Conservation (phyloP, 495 filamentous ascomycete species). For the Penicillium soppii region DNA sequence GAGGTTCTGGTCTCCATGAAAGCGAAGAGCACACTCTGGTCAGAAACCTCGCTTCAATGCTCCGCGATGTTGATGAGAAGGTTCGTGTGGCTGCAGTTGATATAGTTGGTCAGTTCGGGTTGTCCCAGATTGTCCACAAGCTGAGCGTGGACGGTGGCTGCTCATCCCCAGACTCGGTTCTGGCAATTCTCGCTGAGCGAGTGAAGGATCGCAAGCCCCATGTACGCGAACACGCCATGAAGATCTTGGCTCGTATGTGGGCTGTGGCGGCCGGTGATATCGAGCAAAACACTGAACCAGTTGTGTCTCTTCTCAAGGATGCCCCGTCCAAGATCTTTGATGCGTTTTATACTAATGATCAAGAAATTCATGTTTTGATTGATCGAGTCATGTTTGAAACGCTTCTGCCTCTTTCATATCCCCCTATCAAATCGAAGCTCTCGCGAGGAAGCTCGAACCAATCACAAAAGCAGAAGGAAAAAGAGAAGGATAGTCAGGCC, state of each 20-base stretch:
- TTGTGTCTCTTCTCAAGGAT: conserved; percentile 67
- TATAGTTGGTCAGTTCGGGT: conserved; percentile 72
- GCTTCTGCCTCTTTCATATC: conserved; percentile 81
- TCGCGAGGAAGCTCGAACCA: conserved; percentile 57
- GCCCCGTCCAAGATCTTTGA: conserved; percentile 86
- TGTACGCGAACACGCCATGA: conserved; percentile 84
- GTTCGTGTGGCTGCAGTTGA: conserved; percentile 86
- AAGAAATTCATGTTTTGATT: conserved; percentile 77
- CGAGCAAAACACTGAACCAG: conserved; percentile 73
- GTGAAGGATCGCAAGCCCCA: conserved; percentile 81
- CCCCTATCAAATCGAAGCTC: conserved; percentile 71
- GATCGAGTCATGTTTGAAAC: conserved; percentile 85
- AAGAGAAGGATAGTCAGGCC: conserved; percentile 40
- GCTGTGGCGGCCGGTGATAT: conserved; percentile 87
- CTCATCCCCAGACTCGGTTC: conserved; percentile 63
- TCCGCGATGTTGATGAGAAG: conserved; percentile 85
- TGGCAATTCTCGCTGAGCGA: conserved; percentile 80
- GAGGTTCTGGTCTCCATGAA: conserved; percentile 76
- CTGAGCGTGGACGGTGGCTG: conserved; percentile 73
- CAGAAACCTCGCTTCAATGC: conserved; percentile 70
- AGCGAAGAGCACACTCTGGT: conserved; percentile 74
- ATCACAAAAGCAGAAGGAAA: conserved; percentile 58
- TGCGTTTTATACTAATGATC: conserved; percentile 86
- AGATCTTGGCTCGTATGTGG: conserved; percentile 81
- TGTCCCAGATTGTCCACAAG: conserved; percentile 76